phyloP scores from a whole-genome alignment of 2,329 filamentous ascomycete species.

The Dryadomyces sulphureus region DNA sequence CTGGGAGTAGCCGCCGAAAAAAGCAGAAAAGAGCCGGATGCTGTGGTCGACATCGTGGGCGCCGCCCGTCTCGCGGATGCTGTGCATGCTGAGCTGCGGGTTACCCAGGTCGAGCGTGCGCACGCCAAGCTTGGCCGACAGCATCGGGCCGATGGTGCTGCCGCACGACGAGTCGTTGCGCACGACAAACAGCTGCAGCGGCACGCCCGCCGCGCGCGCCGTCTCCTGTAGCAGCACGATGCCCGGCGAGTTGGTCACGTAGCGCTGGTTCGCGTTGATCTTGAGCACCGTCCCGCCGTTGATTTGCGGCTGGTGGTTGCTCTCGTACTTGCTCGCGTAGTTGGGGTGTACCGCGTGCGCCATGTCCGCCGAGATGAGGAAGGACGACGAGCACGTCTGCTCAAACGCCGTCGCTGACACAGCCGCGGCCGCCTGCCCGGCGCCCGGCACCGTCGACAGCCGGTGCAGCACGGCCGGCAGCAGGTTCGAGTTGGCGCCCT shows the following conservation, averaged over 20 bases:
- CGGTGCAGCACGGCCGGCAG: slow-evolving; percentile 77
- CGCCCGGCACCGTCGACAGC: slow-evolving; percentile 57
- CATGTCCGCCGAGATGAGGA: slow-evolving; percentile 95
- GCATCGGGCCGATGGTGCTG: slow-evolving; percentile 94
- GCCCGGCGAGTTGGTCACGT: slow-evolving; percentile 90
- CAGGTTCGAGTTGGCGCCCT: slow-evolving; percentile 86
- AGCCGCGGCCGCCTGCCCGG: not conserved
- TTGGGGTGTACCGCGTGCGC: slow-evolving; percentile 93
- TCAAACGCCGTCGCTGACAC: slow-evolving; percentile 66
- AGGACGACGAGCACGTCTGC: slow-evolving; percentile 79
- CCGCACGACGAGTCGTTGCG: slow-evolving; percentile 91
- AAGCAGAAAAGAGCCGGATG: slow-evolving; percentile 72
- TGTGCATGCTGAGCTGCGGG: slow-evolving; percentile 92
- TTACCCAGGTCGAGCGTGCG: slow-evolving; percentile 88
- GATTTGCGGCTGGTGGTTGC: slow-evolving; percentile 81
- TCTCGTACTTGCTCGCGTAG: slow-evolving; percentile 82
- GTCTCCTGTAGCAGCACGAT: slow-evolving; percentile 86
- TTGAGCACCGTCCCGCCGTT: slow-evolving; percentile 97
- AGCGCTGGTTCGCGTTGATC: slow-evolving; percentile 93
- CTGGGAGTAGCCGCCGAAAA: slow-evolving; percentile 72
- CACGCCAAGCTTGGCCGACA: slow-evolving; percentile 72
- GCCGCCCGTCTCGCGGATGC: slow-evolving; percentile 84
- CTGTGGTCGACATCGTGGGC: slow-evolving; percentile 77
- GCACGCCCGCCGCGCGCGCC: slow-evolving; percentile 59
- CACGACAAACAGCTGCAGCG: slow-evolving; percentile 89